Evolutionary conservation across 306 rosid genomes (phyloP).

Genomic region (Cicer chorassanicum): DNA sequence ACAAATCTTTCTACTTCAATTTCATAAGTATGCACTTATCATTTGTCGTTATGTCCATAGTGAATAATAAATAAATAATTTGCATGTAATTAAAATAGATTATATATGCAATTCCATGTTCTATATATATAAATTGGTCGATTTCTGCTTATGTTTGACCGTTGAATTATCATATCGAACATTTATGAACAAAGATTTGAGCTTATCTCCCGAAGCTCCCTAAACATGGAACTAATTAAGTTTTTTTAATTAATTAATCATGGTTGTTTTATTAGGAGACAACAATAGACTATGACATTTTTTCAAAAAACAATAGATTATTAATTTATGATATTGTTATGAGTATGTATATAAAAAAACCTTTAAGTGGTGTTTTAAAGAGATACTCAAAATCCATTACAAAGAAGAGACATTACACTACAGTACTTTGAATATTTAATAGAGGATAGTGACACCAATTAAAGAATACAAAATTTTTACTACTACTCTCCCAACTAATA

Average conservation of each 20-base stretch:
- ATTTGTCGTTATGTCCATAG: slow-evolving; percentile 1
- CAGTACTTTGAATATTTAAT: no score
- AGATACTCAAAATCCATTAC: no score
- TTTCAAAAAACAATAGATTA: no score
- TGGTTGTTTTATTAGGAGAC: neutral
- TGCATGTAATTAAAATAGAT: slow-evolving; percentile 21
- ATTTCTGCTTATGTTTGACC: slow-evolving; percentile 41
- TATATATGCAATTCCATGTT: neutral
- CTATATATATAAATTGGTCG: slow-evolving; percentile 10
- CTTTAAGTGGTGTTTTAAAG: no score
- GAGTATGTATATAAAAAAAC: no score
- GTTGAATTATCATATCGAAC: slow-evolving; percentile 32
- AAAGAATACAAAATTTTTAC: no score
- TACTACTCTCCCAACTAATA: no score
- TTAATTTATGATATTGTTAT: no score
- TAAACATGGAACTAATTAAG: neutral
- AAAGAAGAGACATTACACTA: no score
- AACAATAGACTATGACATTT: neutral
- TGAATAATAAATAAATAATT: slow-evolving; percentile 1
- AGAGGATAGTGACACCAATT: no score
- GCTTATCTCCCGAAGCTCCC: slow-evolving; percentile 27
- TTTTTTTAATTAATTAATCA: neutral
- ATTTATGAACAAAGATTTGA: slow-evolving; percentile 40
- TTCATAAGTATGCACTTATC: slow-evolving; percentile 16
- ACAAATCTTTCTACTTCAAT: slow-evolving; percentile 25